Conservation (phyloP, 441 rosid genomes). For the Geranium incanum region DNA sequence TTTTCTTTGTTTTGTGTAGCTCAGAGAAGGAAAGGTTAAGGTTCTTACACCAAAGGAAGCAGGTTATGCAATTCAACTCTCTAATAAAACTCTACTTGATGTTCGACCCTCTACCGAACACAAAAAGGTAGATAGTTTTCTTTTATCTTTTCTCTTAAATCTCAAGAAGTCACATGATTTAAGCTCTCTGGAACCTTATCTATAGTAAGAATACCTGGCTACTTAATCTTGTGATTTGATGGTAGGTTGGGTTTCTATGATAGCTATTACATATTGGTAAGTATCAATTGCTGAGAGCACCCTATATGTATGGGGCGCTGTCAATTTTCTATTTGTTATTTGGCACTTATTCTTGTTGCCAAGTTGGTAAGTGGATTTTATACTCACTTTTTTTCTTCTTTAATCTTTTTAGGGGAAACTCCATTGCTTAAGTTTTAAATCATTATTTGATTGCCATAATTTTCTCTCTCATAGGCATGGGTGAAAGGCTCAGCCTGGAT, state of each 20-base stretch:
- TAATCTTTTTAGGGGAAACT: not conserved
- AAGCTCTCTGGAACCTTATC: conserved; percentile 9
- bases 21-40: conserved; percentile 80
- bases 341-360: conserved; percentile 12
- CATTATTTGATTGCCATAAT: conserved; percentile 12
- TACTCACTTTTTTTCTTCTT: not conserved
- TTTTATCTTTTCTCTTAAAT: conserved; percentile 9
- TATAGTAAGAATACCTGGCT: not conserved
- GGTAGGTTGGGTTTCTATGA: conserved; percentile 5
- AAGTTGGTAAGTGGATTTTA: not conserved
- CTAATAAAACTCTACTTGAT: conserved; percentile 69
- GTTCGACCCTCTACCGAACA: conserved; percentile 74
- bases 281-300: not conserved
- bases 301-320: not conserved
- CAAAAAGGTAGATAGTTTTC: conserved; percentile 39
- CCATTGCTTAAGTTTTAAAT: not conserved
- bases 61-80: conserved; percentile 85
- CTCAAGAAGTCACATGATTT: not conserved
- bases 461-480: conserved; percentile 59
- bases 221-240: not conserved
- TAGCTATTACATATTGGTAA: not conserved
- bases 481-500: conserved; percentile 82
- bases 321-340: conserved; percentile 7
- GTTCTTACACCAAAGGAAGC: conserved; percentile 78
- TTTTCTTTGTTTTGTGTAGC: conserved; percentile 30